Evolutionary conservation across 2,329 filamentous ascomycete genomes (phyloP).

Genomic region (Botryotinia globosa): DNA sequence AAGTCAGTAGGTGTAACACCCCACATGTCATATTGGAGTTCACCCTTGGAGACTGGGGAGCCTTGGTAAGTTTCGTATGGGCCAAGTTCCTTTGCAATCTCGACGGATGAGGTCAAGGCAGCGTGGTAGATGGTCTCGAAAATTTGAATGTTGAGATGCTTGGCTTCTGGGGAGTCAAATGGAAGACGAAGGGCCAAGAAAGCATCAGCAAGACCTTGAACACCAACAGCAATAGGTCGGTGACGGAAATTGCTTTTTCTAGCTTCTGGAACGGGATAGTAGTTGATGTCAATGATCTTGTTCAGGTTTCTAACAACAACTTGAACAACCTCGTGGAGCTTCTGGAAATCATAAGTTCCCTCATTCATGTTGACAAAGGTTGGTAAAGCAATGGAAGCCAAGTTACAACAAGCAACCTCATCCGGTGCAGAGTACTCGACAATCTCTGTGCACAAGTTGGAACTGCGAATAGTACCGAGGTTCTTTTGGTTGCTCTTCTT

Average conservation of each 20-base stretch:
- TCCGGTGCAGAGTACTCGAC: constrained; percentile 96
- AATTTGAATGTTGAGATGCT: constrained; percentile 93
- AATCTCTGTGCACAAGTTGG: constrained; percentile 98
- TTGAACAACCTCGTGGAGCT: constrained; percentile 90
- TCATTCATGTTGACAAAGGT: constrained; percentile 84
- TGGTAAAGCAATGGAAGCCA: constrained; percentile 90
- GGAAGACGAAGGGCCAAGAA: constrained; percentile 96
- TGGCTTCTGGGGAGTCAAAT: constrained; percentile 93
- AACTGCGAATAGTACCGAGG: constrained; percentile 95
- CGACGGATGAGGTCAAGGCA: constrained; percentile 82
- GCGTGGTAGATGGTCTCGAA: constrained; percentile 99
- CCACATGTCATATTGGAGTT: constrained; percentile 99
- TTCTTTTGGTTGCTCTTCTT: constrained; percentile 99
- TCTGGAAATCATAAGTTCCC: constrained; percentile 90
- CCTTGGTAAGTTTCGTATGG: constrained; percentile 89
- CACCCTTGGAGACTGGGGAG: constrained; percentile 89
- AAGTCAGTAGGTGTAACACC: constrained; percentile 87
- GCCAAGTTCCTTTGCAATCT: constrained; percentile 79
- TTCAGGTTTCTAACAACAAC: constrained; percentile 94
- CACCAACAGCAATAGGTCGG: constrained; percentile 91
- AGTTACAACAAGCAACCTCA: constrained; percentile 97
- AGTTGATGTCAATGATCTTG: constrained; percentile 97
- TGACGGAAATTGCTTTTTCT: constrained; percentile 96
- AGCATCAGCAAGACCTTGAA: constrained; percentile 95
- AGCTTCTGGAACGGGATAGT: constrained; percentile 95